phyloP scores from a whole-genome alignment of 1,139 yeast genomes.

The Hyphopichia khmerensis region DNA sequence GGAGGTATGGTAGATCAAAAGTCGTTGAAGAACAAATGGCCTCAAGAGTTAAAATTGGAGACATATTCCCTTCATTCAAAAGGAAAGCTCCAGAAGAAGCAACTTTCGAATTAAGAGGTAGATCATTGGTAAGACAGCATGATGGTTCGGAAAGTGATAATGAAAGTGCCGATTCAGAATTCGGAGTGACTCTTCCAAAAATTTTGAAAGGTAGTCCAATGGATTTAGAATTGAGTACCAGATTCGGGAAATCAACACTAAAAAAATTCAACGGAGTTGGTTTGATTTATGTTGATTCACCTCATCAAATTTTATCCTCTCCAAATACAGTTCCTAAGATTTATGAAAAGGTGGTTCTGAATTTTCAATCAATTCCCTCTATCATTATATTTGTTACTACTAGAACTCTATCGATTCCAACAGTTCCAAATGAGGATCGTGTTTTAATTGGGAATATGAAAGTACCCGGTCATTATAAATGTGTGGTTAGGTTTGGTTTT shows the following conservation, averaged over 20 bases:
- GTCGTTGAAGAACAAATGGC: slow-evolving; percentile 37
- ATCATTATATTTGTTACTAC: slow-evolving; percentile 41
- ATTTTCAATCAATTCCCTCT: slow-evolving; percentile 44
- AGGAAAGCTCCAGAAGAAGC: slow-evolving; percentile 16
- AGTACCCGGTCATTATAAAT: slow-evolving; percentile 45
- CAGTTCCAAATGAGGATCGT: slow-evolving; percentile 35
- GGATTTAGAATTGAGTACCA: slow-evolving; percentile 11
- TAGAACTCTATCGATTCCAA: slow-evolving; percentile 42
- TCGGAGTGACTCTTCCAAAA: slow-evolving; percentile 2
- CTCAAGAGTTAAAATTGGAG: slow-evolving; percentile 27
- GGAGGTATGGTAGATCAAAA: slow-evolving; percentile 49
- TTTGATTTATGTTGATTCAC: slow-evolving; percentile 38
- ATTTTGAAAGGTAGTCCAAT: neutral
- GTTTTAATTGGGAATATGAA: slow-evolving; percentile 38
- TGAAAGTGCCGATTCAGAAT: neutral
- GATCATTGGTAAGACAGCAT: no score
- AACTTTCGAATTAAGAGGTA: slow-evolving; percentile 17
- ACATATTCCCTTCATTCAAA: slow-evolving; percentile 24
- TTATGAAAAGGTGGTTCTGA: slow-evolving; percentile 31
- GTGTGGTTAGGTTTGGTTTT: slow-evolving; percentile 46
- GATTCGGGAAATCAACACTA: slow-evolving; percentile 20
- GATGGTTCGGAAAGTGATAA: slow-evolving; percentile 2
- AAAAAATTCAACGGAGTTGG: slow-evolving; percentile 35
- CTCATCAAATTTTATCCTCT: slow-evolving; percentile 28
- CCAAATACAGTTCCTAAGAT: slow-evolving; percentile 45